phyloP scores from a whole-genome alignment of 148 eudicot genomes.

The Drosera capensis region DNA sequence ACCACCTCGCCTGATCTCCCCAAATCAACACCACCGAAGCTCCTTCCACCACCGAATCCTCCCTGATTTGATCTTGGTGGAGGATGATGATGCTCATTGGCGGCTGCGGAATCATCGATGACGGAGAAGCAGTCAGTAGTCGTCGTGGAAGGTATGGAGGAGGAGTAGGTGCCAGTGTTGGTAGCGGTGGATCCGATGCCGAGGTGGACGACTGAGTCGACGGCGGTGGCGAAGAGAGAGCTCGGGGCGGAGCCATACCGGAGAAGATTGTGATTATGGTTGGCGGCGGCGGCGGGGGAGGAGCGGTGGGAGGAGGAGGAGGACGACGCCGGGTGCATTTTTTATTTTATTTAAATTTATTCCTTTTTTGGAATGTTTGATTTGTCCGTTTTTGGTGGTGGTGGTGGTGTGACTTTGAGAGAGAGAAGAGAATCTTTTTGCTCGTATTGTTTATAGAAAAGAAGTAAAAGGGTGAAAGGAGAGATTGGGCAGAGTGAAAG shows the following conservation, averaged over 20 bases:
- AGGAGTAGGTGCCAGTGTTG: too few species aligned
- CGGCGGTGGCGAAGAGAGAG: constrained; percentile 24
- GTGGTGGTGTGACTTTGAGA: too few species aligned
- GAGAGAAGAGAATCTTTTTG: too few species aligned
- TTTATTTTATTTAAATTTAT: too few species aligned
- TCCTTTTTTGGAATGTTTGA: too few species aligned
- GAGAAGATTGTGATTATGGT: constrained; percentile 8
- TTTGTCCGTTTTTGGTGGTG: too few species aligned
- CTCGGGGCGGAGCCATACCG: constrained; percentile 56
- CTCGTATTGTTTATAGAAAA: too few species aligned
- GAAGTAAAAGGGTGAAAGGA: too few species aligned
- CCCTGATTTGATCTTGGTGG: constrained; percentile 2
- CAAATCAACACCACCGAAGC: background rate
- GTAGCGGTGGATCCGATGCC: too few species aligned
- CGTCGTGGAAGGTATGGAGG: constrained; percentile 3
- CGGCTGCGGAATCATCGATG: background rate
- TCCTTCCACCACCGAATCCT: too few species aligned
- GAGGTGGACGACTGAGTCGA: constrained; percentile 31
- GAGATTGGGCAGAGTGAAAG: too few species aligned
- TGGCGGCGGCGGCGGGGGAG: background rate
- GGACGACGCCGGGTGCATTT: background rate
- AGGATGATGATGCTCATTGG: constrained; percentile 5
- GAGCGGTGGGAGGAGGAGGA: background rate
- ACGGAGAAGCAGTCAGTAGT: background rate
- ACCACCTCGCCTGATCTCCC: background rate